Conservation (phyloP, 805 yeast species). For the Kodamaea lidongshanica region DNA sequence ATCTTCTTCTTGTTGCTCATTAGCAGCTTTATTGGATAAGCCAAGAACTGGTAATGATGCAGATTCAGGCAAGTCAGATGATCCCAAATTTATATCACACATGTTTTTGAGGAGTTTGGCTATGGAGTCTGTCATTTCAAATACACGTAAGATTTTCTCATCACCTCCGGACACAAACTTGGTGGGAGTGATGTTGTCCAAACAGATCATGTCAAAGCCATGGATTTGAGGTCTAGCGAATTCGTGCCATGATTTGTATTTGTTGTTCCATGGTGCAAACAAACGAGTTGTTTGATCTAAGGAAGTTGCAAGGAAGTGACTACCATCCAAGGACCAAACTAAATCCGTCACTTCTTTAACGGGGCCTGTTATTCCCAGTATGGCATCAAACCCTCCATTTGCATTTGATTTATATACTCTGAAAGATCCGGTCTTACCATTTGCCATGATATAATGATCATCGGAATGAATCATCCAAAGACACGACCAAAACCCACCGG, state of each 20-base stretch:
- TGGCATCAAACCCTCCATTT: constrained; percentile 37
- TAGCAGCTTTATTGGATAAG: constrained; percentile 80
- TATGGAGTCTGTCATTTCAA: constrained; percentile 80
- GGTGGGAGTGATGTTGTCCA: constrained; percentile 52
- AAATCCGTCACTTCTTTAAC: constrained; percentile 69
- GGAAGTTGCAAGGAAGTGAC: constrained; percentile 69
- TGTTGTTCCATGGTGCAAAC: constrained; percentile 54
- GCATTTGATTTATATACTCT: constrained; percentile 57
- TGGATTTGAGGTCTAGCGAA: constrained; percentile 97
- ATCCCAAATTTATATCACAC: constrained; percentile 35
- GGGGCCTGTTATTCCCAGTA: constrained; percentile 69
- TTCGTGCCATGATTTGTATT: constrained; percentile 65
- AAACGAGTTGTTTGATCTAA: constrained; percentile 91
- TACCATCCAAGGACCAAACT: constrained; percentile 65
- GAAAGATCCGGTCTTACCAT: constrained; percentile 91
- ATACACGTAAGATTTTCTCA: constrained; percentile 84
- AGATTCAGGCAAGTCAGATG: constrained; percentile 55
- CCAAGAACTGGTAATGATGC: constrained; percentile 94
- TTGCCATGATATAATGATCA: constrained; percentile 56
- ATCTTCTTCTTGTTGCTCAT: constrained; percentile 40
- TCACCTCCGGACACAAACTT: constrained; percentile 91
- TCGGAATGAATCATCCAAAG: constrained; percentile 54
- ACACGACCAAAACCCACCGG: constrained; percentile 58
- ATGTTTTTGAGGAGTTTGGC: constrained; percentile 53
- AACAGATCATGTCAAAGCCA: constrained; percentile 92